A percentile compares a stretch with the other conserved stretches of the same genome.
Conservation (phyloP, 225 moss, liverwort and hornwort genomes). For the Lunularia cruciata region DNA sequence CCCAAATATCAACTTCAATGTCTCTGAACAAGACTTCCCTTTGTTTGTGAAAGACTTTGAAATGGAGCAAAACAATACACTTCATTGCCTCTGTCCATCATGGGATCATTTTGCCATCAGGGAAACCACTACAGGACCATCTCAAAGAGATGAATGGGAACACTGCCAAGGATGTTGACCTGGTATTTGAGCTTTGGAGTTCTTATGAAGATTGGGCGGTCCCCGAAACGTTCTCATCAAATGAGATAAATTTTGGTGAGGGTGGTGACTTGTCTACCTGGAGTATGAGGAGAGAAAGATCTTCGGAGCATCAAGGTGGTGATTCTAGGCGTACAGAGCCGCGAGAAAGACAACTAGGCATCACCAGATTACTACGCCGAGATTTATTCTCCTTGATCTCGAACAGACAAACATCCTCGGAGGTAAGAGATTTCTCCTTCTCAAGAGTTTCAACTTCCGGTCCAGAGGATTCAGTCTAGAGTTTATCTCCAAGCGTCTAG, state of each 20-base stretch:
- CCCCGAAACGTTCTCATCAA: conserved; percentile 19
- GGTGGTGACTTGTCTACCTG: conserved; percentile 24
- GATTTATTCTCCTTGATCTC: conserved; percentile 27
- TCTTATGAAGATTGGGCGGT: conserved; percentile 21
- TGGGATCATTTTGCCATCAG: conserved; percentile 32
- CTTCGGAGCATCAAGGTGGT: background rate
- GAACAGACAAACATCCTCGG: conserved; percentile 22
- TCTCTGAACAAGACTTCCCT: background rate
- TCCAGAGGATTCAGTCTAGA: no score
- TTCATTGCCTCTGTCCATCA: conserved; percentile 43
- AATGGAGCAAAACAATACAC: conserved; percentile 33
- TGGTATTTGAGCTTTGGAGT: conserved; percentile 44
- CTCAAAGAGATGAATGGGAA: conserved; percentile 23
- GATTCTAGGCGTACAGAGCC: background rate
- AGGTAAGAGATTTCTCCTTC: conserved; percentile 9
- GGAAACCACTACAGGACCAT: conserved; percentile 21
- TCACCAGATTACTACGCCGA: conserved; percentile 19
- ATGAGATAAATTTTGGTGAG: conserved; percentile 27
- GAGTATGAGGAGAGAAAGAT: conserved; percentile 32
- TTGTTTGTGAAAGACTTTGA: conserved; percentile 31
- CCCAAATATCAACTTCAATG: background rate
- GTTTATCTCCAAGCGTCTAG: no score
- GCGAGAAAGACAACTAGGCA: conserved; percentile 30
- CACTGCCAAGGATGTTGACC: conserved; percentile 16
- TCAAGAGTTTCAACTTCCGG: background rate